Evolutionary conservation across 2,329 filamentous ascomycete genomes (phyloP).

Genomic region (Lasiodiplodia hormozganensis): DNA sequence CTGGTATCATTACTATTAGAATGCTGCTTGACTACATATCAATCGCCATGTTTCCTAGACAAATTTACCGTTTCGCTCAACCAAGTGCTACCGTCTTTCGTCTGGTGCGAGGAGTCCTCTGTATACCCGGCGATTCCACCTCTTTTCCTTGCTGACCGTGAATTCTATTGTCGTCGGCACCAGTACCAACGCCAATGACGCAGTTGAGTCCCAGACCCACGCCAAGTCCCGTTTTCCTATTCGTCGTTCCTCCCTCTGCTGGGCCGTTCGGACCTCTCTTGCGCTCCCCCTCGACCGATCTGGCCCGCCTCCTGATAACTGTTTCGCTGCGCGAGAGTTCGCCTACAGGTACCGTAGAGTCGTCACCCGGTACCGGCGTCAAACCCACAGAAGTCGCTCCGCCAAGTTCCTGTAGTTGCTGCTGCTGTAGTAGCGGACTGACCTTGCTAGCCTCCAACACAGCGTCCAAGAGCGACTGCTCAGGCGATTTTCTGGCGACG

Average conservation of each 20-base stretch:
- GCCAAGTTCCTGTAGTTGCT: background rate
- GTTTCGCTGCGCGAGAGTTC: background rate
- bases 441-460: constrained; percentile 20
- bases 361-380: background rate
- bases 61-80: background rate
- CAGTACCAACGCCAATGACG: background rate
- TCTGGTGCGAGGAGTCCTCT: background rate
- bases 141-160: background rate
- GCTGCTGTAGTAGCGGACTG: constrained; percentile 7
- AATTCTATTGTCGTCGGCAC: background rate
- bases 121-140: background rate
- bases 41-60: background rate
- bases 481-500: background rate
- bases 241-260: background rate
- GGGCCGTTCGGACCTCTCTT: background rate
- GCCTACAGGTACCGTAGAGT: background rate
- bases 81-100: background rate
- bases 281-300: constrained; percentile 1
- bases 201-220: constrained; percentile 8
- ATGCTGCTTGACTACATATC: background rate
- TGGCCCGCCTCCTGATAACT: background rate
- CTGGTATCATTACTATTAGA: background rate
- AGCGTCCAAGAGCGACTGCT: constrained; percentile 24
- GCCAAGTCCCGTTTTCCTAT: no score
- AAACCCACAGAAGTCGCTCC: background rate